phyloP scores from a whole-genome alignment of 2,329 filamentous ascomycete species.

The Macrophomina pseudophaseolina region DNA sequence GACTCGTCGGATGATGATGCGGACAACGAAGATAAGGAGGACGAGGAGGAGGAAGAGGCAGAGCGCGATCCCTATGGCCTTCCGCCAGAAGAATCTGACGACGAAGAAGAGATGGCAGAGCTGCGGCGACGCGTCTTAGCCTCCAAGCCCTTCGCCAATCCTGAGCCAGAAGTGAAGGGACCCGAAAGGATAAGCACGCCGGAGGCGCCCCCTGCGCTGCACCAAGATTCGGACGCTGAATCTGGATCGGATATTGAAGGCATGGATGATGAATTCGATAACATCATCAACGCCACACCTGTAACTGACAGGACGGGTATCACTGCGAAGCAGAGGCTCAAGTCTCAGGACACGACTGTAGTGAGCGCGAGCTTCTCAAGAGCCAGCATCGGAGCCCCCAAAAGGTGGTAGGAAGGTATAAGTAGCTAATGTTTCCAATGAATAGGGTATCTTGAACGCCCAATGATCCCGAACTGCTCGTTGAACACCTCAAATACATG shows the following conservation, averaged over 20 bases:
- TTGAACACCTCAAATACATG: not conserved
- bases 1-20: conserved; percentile 51
- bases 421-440: not conserved
- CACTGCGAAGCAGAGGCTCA: conserved; percentile 63
- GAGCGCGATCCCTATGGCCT: conserved; percentile 73
- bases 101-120: conserved; percentile 92
- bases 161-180: conserved; percentile 51
- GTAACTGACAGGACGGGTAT: conserved; percentile 86
- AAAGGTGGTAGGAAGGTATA: conserved; percentile 21
- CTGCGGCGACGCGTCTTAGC: conserved; percentile 87
- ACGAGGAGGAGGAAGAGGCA: conserved; percentile 50
- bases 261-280: conserved; percentile 83
- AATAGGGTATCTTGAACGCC: conserved; percentile 18
- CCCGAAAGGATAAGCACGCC: conserved; percentile 67
- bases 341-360: conserved; percentile 33
- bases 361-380: conserved; percentile 38
- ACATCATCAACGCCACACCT: conserved; percentile 88
- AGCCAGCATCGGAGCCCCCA: conserved; percentile 11
- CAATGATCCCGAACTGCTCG: not conserved
- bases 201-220: conserved; percentile 47
- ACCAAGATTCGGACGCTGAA: conserved; percentile 67
- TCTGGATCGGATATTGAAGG: conserved; percentile 70
- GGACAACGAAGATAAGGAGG: conserved; percentile 47
- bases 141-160: conserved; percentile 83
- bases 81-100: conserved; percentile 74